phyloP scores from a whole-genome alignment of 805 yeast species.

The Komagataella phaffii region DNA sequence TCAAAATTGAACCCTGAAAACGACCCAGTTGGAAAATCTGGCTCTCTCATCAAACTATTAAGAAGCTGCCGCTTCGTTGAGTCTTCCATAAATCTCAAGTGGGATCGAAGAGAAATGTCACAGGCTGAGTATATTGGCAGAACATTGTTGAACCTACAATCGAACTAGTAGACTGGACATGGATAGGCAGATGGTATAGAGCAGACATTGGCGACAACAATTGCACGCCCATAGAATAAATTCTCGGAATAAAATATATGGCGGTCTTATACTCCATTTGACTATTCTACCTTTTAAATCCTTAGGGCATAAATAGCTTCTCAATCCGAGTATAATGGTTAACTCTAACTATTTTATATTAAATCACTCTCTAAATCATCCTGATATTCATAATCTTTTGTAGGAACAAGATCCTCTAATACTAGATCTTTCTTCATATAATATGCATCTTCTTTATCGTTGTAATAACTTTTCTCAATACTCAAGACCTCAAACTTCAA shows the following conservation, averaged over 20 bases:
- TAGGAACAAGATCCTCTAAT: slow-evolving; percentile 49
- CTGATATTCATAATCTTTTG: slow-evolving; percentile 27
- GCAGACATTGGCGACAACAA: too few species aligned
- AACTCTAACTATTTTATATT: slow-evolving; percentile 13
- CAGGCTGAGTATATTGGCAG: neutral
- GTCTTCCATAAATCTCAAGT: neutral
- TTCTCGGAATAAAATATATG: too few species aligned
- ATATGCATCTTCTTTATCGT: slow-evolving; percentile 96
- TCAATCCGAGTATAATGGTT: neutral
- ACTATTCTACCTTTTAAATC: neutral
- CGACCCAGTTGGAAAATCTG: neutral
- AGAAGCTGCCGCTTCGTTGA: neutral
- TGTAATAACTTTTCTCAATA: slow-evolving; percentile 83
- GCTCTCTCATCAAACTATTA: neutral
- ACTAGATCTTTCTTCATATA: slow-evolving; percentile 71
- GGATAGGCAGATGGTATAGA: neutral
- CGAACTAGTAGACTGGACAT: neutral
- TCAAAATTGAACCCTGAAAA: slow-evolving; percentile 10
- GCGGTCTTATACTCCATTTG: too few species aligned
- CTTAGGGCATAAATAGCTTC: neutral
- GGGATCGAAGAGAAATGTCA: neutral
- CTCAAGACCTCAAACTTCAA: slow-evolving; percentile 69
- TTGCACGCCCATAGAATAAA: too few species aligned
- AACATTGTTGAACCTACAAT: neutral
- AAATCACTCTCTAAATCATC: slow-evolving; percentile 46